A percentile compares a stretch with the other conserved stretches of the same genome.
Evolutionary conservation across 257 asterid species (phyloP).

Genomic region (Capsicum rhomboideum): DNA sequence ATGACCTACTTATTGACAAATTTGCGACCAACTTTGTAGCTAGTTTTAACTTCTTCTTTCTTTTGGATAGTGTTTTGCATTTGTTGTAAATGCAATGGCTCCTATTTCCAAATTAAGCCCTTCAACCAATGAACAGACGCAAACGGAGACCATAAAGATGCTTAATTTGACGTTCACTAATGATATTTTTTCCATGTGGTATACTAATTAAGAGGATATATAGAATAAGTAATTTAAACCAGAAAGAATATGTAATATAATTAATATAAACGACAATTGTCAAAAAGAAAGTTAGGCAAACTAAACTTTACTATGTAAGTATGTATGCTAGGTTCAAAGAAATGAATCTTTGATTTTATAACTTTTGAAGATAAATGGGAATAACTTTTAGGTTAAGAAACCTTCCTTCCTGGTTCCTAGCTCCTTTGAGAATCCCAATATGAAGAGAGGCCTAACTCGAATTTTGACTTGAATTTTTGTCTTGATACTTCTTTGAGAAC

Average conservation of each 20-base stretch:
- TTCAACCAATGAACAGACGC: neutral
- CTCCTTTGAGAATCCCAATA: slow-evolving; percentile 1
- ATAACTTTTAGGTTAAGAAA: slow-evolving; percentile 19
- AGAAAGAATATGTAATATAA: neutral
- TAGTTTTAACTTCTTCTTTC: no score
- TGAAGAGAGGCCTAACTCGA: slow-evolving; percentile 5
- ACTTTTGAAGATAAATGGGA: neutral
- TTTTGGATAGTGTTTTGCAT: neutral
- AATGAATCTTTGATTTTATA: slow-evolving; percentile 13
- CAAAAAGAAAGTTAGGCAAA: slow-evolving; percentile 28
- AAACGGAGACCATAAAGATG: slow-evolving; percentile 10
- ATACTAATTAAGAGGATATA: neutral
- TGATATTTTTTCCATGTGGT: neutral
- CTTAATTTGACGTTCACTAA: neutral
- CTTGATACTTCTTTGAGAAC: neutral
- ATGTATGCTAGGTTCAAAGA: slow-evolving; percentile 9
- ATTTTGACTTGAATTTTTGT: neutral
- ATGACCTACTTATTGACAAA: no score
- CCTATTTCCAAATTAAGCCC: neutral
- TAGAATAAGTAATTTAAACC: neutral
- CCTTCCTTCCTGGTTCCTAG: neutral
- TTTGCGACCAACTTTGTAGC: no score
- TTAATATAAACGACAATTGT: neutral
- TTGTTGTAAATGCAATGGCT: neutral
- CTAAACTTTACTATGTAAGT: neutral